Base-by-base conservation (phyloP, 1,284 basidiomycete genomes). In the Leccinum pachyderme region DNA sequence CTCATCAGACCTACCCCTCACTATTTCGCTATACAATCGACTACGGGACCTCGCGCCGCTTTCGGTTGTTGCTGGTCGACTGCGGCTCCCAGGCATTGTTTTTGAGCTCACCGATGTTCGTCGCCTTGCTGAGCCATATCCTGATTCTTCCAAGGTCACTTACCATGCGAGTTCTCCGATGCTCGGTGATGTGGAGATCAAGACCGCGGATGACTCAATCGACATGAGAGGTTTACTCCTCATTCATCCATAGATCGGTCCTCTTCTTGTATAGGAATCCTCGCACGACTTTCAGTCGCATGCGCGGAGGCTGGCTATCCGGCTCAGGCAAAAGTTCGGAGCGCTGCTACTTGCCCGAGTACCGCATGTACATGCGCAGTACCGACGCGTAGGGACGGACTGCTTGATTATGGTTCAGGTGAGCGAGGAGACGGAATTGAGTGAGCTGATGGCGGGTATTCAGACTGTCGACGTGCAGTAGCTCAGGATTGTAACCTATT, bases 171-270 rank as follows among this genome's bases (percentile, higher is more conserved):
- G 18, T 11, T 44, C 56, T 3, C 6, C 48, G 1, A n/a, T 13
- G 5, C 43, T 59, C 0, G 56, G 58, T 3, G 49, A 47, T 5
- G 33, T 59, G 0, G 43, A 55, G 18, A 50, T 59, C 44, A 39
- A 48, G 51, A 59, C 59, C 1, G 7, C 9, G 12, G 48, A 59
- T 7, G 24, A 51, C 3, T 8, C 48, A 11, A 32, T 32, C 2
- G 25, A 24, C 7, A 45, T 45, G 22, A 28, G 44, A 2, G 41
- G 44, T 13, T 9, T 60, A 2, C 33, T 13, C 8, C 52, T 60
- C 11, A 27, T 60, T 7, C 53, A 60, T 35, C 59, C 59, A 1
- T 60, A 60, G 59, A 52, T 61, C 28, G 13, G 22, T 11, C 44
- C 55, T 6, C 12, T 59, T 4, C 29, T 56, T 4, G 52, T 25